Conservation (phyloP, 2,329 filamentous ascomycete species). For the Claviceps arundinis region DNA sequence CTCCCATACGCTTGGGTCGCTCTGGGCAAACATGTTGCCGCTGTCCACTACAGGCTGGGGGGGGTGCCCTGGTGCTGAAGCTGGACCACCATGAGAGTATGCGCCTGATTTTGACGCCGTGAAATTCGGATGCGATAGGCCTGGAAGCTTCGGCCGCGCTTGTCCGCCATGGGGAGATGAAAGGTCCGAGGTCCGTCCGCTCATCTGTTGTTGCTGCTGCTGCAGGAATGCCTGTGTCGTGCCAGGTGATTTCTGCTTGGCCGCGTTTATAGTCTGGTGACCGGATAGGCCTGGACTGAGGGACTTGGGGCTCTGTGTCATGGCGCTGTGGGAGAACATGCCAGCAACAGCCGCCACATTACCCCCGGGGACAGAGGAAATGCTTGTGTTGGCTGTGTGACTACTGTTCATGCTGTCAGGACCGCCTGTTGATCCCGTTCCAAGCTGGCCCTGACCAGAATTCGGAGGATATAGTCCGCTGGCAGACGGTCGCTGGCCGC, state of each 20-base stretch:
- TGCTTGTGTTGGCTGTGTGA: constrained; percentile 36
- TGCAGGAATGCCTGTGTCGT: constrained; percentile 52
- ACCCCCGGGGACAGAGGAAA: constrained; percentile 33
- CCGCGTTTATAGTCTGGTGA: constrained; percentile 36
- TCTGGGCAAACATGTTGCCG: constrained; percentile 52
- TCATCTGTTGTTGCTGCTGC: constrained; percentile 30
- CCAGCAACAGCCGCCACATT: constrained; percentile 36
- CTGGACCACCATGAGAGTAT: constrained; percentile 16
- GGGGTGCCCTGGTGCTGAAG: constrained; percentile 28
- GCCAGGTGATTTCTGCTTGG: constrained; percentile 52
- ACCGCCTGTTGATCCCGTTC: constrained; percentile 38
- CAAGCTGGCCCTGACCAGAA: constrained; percentile 36
- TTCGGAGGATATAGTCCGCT: constrained; percentile 51
- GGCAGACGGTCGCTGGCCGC: constrained; percentile 30
- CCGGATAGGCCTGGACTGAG: constrained; percentile 51
- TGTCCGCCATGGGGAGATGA: constrained; percentile 38
- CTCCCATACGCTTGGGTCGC: constrained; percentile 52
- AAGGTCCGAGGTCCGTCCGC: constrained; percentile 41
- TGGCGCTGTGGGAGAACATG: constrained; percentile 57
- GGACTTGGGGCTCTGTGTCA: constrained; percentile 81
- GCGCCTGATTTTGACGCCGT: constrained; percentile 17
- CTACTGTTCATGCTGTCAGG: constrained; percentile 27
- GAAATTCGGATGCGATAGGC: constrained; percentile 23
- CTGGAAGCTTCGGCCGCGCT: constrained; percentile 25
- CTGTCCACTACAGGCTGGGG: constrained; percentile 43